Evolutionary conservation across 306 rosid genomes (phyloP).

Genomic region (Prunus dulcis): DNA sequence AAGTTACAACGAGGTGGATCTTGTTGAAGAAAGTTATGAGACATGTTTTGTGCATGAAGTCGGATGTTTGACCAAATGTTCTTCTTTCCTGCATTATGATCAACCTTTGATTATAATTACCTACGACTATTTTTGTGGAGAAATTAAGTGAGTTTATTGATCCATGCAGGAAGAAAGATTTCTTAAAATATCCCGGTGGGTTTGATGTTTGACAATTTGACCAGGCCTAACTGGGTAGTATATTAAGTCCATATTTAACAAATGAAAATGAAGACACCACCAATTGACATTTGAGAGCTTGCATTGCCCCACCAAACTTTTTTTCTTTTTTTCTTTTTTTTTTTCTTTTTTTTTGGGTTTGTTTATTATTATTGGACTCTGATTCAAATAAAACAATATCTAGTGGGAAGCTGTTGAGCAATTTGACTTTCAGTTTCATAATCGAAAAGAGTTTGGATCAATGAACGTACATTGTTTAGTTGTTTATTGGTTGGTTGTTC

Average conservation of each 20-base stretch:
- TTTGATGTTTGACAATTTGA: background rate
- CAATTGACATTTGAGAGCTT: no score
- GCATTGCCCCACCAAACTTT: background rate
- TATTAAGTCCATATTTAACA: background rate
- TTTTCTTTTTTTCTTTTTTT: background rate
- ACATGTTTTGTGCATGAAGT: background rate
- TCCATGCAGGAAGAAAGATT: background rate
- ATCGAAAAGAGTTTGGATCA: background rate
- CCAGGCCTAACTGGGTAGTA: background rate
- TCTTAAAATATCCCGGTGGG: background rate
- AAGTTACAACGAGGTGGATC: background rate
- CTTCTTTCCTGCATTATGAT: background rate
- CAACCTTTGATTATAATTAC: background rate
- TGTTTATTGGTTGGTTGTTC: background rate
- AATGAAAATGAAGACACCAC: constrained; percentile 8
- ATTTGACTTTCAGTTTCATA: constrained; percentile 20
- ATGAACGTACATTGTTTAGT: background rate
- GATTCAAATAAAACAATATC: constrained; percentile 9
- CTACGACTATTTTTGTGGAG: background rate
- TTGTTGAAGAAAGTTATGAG: background rate
- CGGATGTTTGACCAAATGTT: background rate
- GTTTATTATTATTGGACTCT: background rate
- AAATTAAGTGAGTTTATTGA: background rate
- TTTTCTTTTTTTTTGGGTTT: background rate
- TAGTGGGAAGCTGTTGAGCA: constrained; percentile 13